Base-by-base conservation (phyloP, 768 basidiomycete genomes). In the Tricholoma saponaceum region DNA sequence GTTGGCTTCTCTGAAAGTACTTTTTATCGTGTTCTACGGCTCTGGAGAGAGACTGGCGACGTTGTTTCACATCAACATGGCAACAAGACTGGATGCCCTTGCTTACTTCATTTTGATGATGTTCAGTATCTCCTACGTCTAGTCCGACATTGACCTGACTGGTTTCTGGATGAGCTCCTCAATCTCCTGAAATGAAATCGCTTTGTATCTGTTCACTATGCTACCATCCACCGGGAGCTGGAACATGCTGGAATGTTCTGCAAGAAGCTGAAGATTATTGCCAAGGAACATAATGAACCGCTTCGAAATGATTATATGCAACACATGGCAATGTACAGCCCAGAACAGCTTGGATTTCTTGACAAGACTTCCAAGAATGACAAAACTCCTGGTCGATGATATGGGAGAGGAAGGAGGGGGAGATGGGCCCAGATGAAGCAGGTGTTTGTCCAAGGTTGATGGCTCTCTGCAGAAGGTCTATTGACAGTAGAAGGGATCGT, bases 81-180 rank as follows among this genome's bases (percentile, higher is more conserved):
- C 37, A 39, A 39, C 37, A 9, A 14, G 5, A 39, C 5, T 12
- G 14, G 37, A 5, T n/a, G 37, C 10, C 10, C 37, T 39, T 14
- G 10, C 37, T 16, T 59, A 4, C 58, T 65, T 1, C 41, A 53
- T 12, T 51, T 41, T 41, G 60, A 65, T 18, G 67, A 70, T 52
- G 22, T 67, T 18, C 37, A 62, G 1, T 69, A 71, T 35, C 62
- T 71, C 20, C 33, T 65, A 1, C 18, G 47, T 9, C 56, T 70
- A 12, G 44, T 69, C 22, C 46, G 44, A 0, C 59, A 61, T n/a
- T 35, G 57, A 2, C 71, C 70, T 6, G 63, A 70, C 58, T 73
- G 62, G 60, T 75, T 75, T 50, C 63, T 76, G 0, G 69, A 75
- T 47, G 71, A 76, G 53, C 66, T 74, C 3, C 60, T 60, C 0